phyloP scores from a whole-genome alignment of 768 basidiomycete species.

The Coprinopsis marcescibilis region DNA sequence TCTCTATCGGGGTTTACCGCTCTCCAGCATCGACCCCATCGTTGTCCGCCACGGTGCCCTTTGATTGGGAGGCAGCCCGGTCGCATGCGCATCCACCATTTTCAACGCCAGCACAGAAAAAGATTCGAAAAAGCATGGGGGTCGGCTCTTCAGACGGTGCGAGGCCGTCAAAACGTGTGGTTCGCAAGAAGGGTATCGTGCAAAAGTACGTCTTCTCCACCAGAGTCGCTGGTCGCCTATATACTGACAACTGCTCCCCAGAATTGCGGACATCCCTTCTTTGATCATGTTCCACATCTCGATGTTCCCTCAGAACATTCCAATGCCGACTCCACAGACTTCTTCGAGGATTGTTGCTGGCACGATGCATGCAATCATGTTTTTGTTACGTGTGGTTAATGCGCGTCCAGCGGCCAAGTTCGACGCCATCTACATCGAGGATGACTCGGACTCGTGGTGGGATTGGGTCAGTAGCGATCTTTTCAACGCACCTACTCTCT shows the following conservation, averaged over 20 bases:
- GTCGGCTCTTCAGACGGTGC: slow-evolving; percentile 18
- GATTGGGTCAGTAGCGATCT: slow-evolving; percentile 56
- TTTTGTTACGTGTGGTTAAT: slow-evolving; percentile 57
- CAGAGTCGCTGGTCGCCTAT: slow-evolving; percentile 7
- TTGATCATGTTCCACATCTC: slow-evolving; percentile 73
- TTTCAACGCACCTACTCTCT: slow-evolving; percentile 9
- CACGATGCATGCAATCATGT: slow-evolving; percentile 59
- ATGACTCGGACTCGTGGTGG: slow-evolving; percentile 61
- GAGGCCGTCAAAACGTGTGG: slow-evolving; percentile 41
- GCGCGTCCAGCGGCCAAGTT: slow-evolving; percentile 56
- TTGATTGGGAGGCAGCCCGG: slow-evolving; percentile 87
- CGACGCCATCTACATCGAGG: slow-evolving; percentile 74
- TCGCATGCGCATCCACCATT: slow-evolving; percentile 67
- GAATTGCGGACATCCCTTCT: slow-evolving; percentile 63
- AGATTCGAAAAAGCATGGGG: slow-evolving; percentile 39
- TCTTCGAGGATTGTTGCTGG: slow-evolving; percentile 64
- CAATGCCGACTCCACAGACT: slow-evolving; percentile 60
- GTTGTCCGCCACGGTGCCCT: slow-evolving; percentile 68
- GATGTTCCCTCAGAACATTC: slow-evolving; percentile 76
- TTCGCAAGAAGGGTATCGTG: slow-evolving; percentile 60
- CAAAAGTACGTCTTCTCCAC: slow-evolving; percentile 44
- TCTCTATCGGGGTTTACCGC: slow-evolving; percentile 48
- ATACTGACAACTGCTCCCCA: slow-evolving; percentile 19
- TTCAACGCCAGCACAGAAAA: slow-evolving; percentile 48
- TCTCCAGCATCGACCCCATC: slow-evolving; percentile 67